phyloP scores from a whole-genome alignment of 106 monocot genomes.

The Acorus calamus region DNA sequence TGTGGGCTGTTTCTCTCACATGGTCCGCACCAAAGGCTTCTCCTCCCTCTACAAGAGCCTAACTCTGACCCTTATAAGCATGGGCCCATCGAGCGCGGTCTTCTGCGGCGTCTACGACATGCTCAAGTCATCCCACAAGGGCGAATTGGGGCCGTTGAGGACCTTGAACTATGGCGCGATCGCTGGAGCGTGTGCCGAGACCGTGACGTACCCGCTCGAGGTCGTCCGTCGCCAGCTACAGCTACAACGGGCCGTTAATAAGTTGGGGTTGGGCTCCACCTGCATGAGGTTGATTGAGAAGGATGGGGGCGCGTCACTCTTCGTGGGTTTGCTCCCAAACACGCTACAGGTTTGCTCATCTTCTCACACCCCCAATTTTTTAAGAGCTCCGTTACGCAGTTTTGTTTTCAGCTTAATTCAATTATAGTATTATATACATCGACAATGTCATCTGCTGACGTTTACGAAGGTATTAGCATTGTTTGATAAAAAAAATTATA shows the following conservation, averaged over 20 bases:
- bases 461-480: no score
- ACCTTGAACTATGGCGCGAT: conserved; percentile 46
- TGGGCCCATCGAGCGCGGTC: conserved; percentile 46
- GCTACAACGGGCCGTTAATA: conserved; percentile 20
- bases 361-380: neutral
- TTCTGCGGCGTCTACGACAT: conserved; percentile 52
- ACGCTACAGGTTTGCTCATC: conserved; percentile 33
- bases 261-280: conserved; percentile 16
- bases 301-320: conserved; percentile 31
- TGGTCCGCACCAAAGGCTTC: conserved; percentile 44
- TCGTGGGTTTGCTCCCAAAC: conserved; percentile 42
- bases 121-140: conserved; percentile 24
- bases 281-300: conserved; percentile 16
- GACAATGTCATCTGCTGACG: no score
- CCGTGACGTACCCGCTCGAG: conserved; percentile 47
- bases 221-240: conserved; percentile 55
- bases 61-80: conserved; percentile 37
- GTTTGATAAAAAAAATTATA: no score
- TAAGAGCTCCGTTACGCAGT: no score
- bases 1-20: conserved; percentile 31
- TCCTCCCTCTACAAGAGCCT: conserved; percentile 63
- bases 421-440: no score
- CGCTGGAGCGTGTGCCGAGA: conserved; percentile 49
- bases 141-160: conserved; percentile 25
- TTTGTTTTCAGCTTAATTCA: no score